phyloP scores from a whole-genome alignment of 106 monocot species.

The Allium fistulosum region DNA sequence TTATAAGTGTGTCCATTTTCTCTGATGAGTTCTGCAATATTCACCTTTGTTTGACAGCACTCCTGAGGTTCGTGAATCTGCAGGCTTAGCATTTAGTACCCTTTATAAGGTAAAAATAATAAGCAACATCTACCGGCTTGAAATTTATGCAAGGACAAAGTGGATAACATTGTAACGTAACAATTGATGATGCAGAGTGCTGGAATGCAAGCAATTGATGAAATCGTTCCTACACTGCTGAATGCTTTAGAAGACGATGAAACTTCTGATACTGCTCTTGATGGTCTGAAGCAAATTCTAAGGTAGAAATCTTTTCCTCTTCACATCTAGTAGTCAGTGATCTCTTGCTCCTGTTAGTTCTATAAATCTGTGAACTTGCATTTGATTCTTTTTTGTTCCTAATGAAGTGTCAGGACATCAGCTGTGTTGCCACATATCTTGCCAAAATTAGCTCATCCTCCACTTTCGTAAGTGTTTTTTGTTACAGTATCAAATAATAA shows the following conservation, averaged over 20 bases:
- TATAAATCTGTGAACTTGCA: constrained; percentile 3
- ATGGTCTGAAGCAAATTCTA: constrained; percentile 95
- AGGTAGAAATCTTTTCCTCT: constrained; percentile 45
- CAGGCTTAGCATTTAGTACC: constrained; percentile 95
- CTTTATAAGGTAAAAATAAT: constrained; percentile 80
- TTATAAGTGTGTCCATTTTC: no score
- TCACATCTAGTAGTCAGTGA: neutral
- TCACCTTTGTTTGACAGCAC: constrained; percentile 24
- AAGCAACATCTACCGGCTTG: no score
- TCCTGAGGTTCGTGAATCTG: constrained; percentile 93
- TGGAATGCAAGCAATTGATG: constrained; percentile 99
- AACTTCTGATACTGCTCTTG: constrained; percentile 85
- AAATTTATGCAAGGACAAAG: no score
- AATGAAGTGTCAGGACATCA: constrained; percentile 76
- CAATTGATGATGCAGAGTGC: constrained; percentile 55
- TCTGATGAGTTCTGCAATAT: neutral
- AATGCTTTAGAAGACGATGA: constrained; percentile 79
- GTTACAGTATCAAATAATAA: no score
- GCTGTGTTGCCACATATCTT: constrained; percentile 97
- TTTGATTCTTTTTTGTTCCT: neutral
- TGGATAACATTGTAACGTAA: neutral
- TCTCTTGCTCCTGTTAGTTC: constrained; percentile 1
- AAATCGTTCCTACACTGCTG: constrained; percentile 87
- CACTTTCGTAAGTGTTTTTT: constrained; percentile 60
- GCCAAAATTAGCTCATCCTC: constrained; percentile 85